A percentile compares a stretch with the other conserved stretches of the same genome.
Evolutionary conservation across 2,329 filamentous ascomycete species (phyloP).

Genomic region (Fusarium sp.): DNA sequence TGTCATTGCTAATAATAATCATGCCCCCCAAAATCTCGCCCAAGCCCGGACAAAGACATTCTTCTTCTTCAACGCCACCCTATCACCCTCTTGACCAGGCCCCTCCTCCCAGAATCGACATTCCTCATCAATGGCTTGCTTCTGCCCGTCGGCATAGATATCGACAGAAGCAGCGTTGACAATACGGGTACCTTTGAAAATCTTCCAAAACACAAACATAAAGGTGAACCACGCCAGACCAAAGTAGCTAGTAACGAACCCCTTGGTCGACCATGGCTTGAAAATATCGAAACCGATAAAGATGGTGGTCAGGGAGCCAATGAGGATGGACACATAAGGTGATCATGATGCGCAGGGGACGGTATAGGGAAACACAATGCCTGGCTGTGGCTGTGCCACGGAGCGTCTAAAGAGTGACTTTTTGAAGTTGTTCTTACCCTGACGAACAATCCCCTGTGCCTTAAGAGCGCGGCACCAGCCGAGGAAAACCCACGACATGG

Average conservation of each 20-base stretch:
- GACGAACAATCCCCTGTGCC: slow-evolving; percentile 57
- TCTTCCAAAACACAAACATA: slow-evolving; percentile 63
- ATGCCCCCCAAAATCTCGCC: neutral
- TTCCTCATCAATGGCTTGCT: slow-evolving; percentile 74
- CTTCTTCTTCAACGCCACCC: neutral
- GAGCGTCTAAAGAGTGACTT: slow-evolving; percentile 30
- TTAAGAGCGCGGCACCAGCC: slow-evolving; percentile 62
- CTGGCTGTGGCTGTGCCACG: slow-evolving; percentile 60
- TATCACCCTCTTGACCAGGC: neutral
- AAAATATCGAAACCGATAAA: slow-evolving; percentile 70
- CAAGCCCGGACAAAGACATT: neutral
- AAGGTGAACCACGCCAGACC: slow-evolving; percentile 63
- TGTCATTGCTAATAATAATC: neutral
- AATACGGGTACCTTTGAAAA: slow-evolving; percentile 61
- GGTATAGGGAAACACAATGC: slow-evolving; percentile 63
- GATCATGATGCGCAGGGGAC: slow-evolving; percentile 41
- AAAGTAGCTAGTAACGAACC: slow-evolving; percentile 67
- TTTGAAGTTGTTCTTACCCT: neutral
- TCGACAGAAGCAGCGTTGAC: slow-evolving; percentile 40
- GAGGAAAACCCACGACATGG: slow-evolving; percentile 57
- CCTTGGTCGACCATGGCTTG: slow-evolving; percentile 60
- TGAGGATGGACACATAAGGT: slow-evolving; percentile 58
- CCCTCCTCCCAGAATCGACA: slow-evolving; percentile 59
- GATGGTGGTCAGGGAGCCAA: slow-evolving; percentile 62
- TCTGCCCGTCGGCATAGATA: slow-evolving; percentile 57